Conservation (phyloP, 1,284 basidiomycete genomes). For the Moesziomyces parantarcticus region DNA sequence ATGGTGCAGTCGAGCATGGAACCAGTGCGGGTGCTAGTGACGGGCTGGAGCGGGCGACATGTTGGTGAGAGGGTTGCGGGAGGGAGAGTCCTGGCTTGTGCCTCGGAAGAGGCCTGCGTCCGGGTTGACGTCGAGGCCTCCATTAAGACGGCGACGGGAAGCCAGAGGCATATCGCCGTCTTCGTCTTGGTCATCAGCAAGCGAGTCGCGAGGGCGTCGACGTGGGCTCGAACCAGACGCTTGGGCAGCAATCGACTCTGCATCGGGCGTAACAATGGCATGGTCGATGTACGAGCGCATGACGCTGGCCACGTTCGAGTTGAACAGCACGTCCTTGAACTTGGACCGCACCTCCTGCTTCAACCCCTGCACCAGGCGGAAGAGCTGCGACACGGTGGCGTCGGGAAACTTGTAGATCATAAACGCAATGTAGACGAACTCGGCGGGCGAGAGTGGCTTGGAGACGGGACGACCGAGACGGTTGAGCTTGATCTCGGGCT, state of each 20-base stretch:
- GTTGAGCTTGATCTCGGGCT: slow-evolving; percentile 32
- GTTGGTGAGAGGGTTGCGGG: slow-evolving; percentile 26
- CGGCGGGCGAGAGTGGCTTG: slow-evolving; percentile 48
- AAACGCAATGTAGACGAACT: slow-evolving; percentile 47
- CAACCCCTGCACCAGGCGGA: slow-evolving; percentile 30
- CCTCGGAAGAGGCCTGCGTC: slow-evolving; percentile 27
- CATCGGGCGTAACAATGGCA: slow-evolving; percentile 8
- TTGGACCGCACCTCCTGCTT: slow-evolving; percentile 43
- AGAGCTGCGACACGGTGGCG: slow-evolving; percentile 29
- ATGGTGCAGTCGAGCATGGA: too few species aligned
- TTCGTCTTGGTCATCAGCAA: slow-evolving; percentile 9
- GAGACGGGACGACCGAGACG: slow-evolving; percentile 3
- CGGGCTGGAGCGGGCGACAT: slow-evolving; percentile 12
- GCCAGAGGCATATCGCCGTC: slow-evolving; percentile 20
- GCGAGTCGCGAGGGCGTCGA: slow-evolving; percentile 3
- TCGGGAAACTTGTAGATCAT: slow-evolving; percentile 41
- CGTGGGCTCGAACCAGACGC: slow-evolving; percentile 1
- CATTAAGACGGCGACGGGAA: slow-evolving; percentile 8
- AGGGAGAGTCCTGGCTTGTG: slow-evolving; percentile 2
- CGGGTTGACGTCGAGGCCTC: slow-evolving; percentile 21
- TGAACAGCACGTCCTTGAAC: slow-evolving; percentile 48
- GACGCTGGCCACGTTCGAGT: slow-evolving; percentile 17
- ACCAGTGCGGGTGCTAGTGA: neutral
- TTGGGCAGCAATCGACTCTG: slow-evolving; percentile 1
- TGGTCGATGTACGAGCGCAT: slow-evolving; percentile 37